Evolutionary conservation across 2,329 filamentous ascomycete species (phyloP), one percentile per base, ranked within the genome.

Genomic region (Emmonsiellopsis sp.): DNA sequence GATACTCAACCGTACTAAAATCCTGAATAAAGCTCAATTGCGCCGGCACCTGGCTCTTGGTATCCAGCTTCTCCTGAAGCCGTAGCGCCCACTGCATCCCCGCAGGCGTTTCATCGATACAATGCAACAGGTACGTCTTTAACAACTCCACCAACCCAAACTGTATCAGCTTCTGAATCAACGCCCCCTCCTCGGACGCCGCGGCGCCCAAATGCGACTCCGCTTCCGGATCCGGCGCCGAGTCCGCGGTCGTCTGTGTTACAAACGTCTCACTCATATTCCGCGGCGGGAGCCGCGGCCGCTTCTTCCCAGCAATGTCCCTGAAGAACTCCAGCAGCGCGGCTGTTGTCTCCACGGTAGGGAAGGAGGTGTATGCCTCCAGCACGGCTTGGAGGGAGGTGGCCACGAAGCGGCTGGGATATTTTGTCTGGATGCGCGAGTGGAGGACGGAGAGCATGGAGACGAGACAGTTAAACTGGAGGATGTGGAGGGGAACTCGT

Each of bases 301-400:
- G 66, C 61, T 80, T 80, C 8, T 74, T 78, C 1, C 79, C 80
- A 27, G 78, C 77, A 1, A 84, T 66, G 11, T 76, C 75, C 60
- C 80, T 78, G 51, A 84, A 67, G 53, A 82, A 78, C 56, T 79
- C 76, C 40, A 84, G 68, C 14, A 82, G 72, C 2, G 80, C 74
- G 17, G 77, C 64, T 1, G 82, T 81, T 49, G 81, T 78, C 56
- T 81, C 80, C 51, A 77, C 74, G 45, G 78, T 76, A 2, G 73
- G 73, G 53, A 81, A 73, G 49, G 75, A 69, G n/a, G 77, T 77
- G 62, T 83, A 84, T 40, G 80, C 79, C 21, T 77, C 75, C 5
- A 85, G 65, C 1, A 80, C 77, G 8, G 82, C 81, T 56, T 84
- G 81, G 5, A 85, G 70, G 21, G 80, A 83, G 0, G 81, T 83